Conservation (phyloP, 2,329 filamentous ascomycete species). For the Onygenales sp. region DNA sequence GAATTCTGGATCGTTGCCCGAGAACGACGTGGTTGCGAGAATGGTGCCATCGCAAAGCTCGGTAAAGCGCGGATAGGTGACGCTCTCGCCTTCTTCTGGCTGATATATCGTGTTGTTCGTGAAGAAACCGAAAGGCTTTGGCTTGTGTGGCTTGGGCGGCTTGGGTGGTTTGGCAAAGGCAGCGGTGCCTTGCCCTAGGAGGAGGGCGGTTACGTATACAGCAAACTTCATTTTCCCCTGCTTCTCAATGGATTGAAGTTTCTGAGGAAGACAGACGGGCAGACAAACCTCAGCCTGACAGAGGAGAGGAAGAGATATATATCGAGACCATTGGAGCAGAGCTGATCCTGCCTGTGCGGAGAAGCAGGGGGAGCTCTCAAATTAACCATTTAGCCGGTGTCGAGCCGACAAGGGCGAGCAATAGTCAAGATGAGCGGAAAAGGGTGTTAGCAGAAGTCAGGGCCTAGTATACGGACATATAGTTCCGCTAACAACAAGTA, state of each 20-base stretch:
- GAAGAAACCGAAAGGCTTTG: background rate
- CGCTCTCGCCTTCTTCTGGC: background rate
- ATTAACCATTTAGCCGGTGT: background rate
- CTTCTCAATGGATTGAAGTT: background rate
- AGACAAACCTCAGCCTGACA: background rate
- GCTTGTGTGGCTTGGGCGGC: background rate
- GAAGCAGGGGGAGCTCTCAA: background rate
- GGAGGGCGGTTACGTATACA: background rate
- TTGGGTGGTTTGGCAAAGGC: background rate
- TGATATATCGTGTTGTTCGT: constrained; percentile 1
- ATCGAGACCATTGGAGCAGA: background rate
- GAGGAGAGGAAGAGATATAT: background rate
- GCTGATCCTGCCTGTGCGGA: background rate
- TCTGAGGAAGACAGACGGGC: background rate
- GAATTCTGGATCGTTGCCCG: background rate
- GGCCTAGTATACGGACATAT: too few species aligned
- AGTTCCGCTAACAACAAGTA: too few species aligned
- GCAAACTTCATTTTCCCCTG: background rate
- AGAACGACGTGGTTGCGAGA: background rate
- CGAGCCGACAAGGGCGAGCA: too few species aligned
- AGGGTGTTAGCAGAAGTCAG: too few species aligned
- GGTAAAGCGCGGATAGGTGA: background rate
- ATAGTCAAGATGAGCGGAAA: too few species aligned
- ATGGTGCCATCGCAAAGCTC: background rate
- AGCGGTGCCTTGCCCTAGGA: background rate